These are phyloP conservation scores for Lathyrus oleraceus DNA, from an alignment of 306 rosid genomes.

Conservation along the genomic window DNA sequence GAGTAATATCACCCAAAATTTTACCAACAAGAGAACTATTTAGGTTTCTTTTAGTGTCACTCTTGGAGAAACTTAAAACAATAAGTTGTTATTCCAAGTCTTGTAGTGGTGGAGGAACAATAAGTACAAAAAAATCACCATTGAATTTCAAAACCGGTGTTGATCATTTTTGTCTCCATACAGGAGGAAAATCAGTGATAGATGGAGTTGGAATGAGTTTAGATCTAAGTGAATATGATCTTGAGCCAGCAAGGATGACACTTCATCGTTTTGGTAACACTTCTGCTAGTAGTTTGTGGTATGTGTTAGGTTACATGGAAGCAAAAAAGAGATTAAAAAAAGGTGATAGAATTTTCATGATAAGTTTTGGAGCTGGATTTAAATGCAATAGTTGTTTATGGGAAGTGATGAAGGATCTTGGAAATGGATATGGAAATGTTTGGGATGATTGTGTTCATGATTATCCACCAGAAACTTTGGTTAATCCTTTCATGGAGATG, in stretches of 20 bases:
- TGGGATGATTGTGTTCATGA: slow-evolving; percentile 70
- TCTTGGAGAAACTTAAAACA: slow-evolving; percentile 34
- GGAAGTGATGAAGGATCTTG: slow-evolving; percentile 71
- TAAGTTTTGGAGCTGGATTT: slow-evolving; percentile 94
- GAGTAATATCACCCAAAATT: slow-evolving; percentile 69
- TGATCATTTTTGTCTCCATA: slow-evolving; percentile 82
- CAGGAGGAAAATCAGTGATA: slow-evolving; percentile 91
- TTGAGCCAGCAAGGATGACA: slow-evolving; percentile 93
- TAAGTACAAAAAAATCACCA: slow-evolving; percentile 46
- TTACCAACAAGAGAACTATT: slow-evolving; percentile 68
- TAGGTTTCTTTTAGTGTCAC: slow-evolving; percentile 42
- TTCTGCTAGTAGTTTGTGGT: slow-evolving; percentile 86
- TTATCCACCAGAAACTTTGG: slow-evolving; percentile 62
- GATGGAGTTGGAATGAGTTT: slow-evolving; percentile 79
- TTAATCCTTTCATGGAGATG: slow-evolving; percentile 73
- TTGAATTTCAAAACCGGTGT: slow-evolving; percentile 66
- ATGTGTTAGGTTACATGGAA: slow-evolving; percentile 87
- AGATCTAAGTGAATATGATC: slow-evolving; percentile 60
- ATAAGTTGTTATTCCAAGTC: not conserved
- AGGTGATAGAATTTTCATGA: slow-evolving; percentile 71
- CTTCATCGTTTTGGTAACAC: slow-evolving; percentile 90
- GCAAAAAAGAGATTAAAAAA: slow-evolving; percentile 78
- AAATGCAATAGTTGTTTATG: slow-evolving; percentile 89
- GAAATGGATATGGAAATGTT: slow-evolving; percentile 48
- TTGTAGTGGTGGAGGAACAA: not conserved